These are phyloP conservation scores for Poa pratensis DNA, from an alignment of 176 grass and related monocot species.

Conservation along the genomic window DNA sequence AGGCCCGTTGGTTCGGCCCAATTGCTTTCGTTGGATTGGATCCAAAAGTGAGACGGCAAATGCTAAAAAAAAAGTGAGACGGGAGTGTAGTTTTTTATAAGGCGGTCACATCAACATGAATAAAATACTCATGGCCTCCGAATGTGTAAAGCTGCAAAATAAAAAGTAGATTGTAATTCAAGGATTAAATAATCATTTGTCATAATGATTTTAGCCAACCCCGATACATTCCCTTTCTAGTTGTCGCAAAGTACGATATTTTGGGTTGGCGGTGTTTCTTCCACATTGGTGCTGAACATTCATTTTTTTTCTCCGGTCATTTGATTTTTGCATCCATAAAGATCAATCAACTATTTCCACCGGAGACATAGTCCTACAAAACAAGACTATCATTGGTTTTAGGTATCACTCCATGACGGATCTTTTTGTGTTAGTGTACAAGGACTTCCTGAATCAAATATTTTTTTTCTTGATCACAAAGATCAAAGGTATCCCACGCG, in stretches of 20 bases:
- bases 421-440: not conserved
- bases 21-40: not conserved
- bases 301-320: not conserved
- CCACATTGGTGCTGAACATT: not conserved
- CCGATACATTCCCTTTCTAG: too few species aligned
- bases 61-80: too few species aligned
- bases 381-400: not conserved
- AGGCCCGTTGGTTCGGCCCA: slow-evolving; percentile 9
- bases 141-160: not conserved
- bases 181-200: not conserved
- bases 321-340: not conserved
- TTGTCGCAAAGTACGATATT: not conserved
- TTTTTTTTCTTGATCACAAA: not conserved
- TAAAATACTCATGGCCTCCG: not conserved
- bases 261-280: not conserved
- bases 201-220: not conserved
- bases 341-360: not conserved
- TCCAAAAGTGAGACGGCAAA: not conserved
- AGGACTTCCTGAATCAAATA: not conserved
- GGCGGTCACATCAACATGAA: not conserved
- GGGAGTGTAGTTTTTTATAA: not conserved
- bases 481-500: not conserved
- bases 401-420: not conserved
- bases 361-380: not conserved
- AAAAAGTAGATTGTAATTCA: not conserved